Evolutionary conservation across 768 basidiomycete species (phyloP), one percentile per base, ranked within the genome.

Genomic region (Kwoniella heveanensis): DNA sequence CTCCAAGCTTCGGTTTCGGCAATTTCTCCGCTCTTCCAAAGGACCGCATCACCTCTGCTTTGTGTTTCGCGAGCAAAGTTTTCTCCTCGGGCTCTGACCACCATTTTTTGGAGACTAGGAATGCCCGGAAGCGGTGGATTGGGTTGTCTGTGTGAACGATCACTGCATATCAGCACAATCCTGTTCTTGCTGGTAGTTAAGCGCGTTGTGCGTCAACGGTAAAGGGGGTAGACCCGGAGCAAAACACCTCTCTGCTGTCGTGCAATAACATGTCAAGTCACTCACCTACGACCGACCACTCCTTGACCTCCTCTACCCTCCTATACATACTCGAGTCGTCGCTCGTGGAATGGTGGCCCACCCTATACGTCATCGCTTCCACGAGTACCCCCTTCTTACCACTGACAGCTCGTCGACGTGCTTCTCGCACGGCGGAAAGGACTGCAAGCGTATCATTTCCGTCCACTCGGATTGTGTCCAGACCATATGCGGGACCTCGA

Each of bases 271-370:
- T n/a, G n/a, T 44, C 8, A 19, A 29, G 22, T 17, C 25, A 68
- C 74, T 71, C 63, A 77, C 78, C 79, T 60, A 96, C 87, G 30
- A 90, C 88, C 81, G 91, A 93, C 73, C 89, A 86, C 70, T 93
- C 89, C 80, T 95, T 91, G 29, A 96, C 94, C 73, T 95, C 94
- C 60, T 90, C 85, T 21, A 90, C 85, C 1, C 90, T 85, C 44
- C 93, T 87, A 78, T 97, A 97, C 22, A 92, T 93, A 72, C 90
- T 94, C 4, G 92, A 94, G 79, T 97, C 93, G 72, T 97, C 94
- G 10, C 93, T 95, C 32, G 79, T 77, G 25, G 68, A 70, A 54
- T 77, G 76, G 76, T 97, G 92, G n/a, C 92, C 90, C 13, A 96
- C 88, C 86, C 92, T 86, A 75, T 95, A 95, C 8, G 88, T 89